Evolutionary conservation across 2,329 filamentous ascomycete genomes (phyloP).

Genomic region (Cordyceps tenuipes): DNA sequence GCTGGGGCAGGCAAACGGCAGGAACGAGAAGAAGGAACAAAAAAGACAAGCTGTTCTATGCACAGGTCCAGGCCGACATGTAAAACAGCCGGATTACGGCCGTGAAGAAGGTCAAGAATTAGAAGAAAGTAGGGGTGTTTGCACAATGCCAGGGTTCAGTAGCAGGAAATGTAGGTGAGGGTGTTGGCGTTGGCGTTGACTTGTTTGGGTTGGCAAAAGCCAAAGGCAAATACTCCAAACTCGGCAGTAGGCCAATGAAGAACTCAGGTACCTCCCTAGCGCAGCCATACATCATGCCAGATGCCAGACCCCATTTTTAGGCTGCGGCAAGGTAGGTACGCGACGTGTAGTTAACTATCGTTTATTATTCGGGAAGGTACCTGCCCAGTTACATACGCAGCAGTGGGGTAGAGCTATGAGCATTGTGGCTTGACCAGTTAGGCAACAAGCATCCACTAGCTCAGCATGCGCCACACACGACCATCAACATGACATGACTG

Average conservation of each 20-base stretch:
- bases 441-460: background rate
- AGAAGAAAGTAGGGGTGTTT: background rate
- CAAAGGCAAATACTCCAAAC: background rate
- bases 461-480: background rate
- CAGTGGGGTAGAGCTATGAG: background rate
- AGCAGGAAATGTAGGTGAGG: constrained; percentile 6
- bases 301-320: background rate
- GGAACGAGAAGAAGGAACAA: background rate
- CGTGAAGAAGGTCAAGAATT: background rate
- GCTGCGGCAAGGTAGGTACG: constrained; percentile 13
- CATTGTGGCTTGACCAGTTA: background rate
- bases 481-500: background rate
- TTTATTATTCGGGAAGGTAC: background rate
- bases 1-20: background rate
- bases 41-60: background rate
- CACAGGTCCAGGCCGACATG: background rate
- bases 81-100: background rate
- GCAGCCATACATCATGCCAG: background rate
- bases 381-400: background rate
- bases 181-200: background rate
- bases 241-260: background rate
- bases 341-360: too few relatives aligned
- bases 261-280: background rate
- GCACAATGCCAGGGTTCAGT: background rate
- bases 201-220: background rate